Evolutionary conservation across 2,329 filamentous ascomycete genomes (phyloP), one percentile per base, ranked within the genome.

Genomic region (Aureobasidium vineae): DNA sequence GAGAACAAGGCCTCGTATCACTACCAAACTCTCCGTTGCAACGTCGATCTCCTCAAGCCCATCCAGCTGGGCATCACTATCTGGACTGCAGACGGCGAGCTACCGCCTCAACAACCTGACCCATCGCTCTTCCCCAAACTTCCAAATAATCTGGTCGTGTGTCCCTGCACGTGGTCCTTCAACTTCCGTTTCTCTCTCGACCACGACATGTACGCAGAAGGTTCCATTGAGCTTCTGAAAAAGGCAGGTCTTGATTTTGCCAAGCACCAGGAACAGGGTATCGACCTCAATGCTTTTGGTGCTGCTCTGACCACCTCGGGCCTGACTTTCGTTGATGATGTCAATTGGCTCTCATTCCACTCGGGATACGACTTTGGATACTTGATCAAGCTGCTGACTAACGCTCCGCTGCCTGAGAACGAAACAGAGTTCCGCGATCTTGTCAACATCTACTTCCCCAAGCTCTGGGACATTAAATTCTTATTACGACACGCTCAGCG

Each of bases 321-420:
- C 10, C 84, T 99, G 53, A 92, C 96, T 15, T 89, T 95, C 73
- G 87, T 91, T 70, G 88, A 95, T 45, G 88, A 96, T 67, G 90
- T 97, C 65, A 89, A 92, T 76, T 99, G 95, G 95, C 91, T 99
- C 70, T 96, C 92, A 4, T 98, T 98, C 79, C 95, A 99, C 77
- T 95, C 92, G 33, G 95, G 94, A 68, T 99, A 99, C 79, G 95
- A 99, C 80, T 98, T 99, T 78, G 95, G 93, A 57, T 98, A 98
- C 75, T 83, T 99, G 54, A 93, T 96, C 74, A 99, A 99, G 80
- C 88, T 97, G 67, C 88, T 99, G 76, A 89, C 91, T 66, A 90
- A 90, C 78, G 85, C 88, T 70, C 87, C 89, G 52, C 83, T 99
- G 8, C 95, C 95, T 0, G 90, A 92, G 71, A 92, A 96, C 71